Percentiles rank a stretch among this genome's conserved stretches.
Conservation (phyloP, 1,284 basidiomycete genomes). For the Tylopilus orsonianus region DNA sequence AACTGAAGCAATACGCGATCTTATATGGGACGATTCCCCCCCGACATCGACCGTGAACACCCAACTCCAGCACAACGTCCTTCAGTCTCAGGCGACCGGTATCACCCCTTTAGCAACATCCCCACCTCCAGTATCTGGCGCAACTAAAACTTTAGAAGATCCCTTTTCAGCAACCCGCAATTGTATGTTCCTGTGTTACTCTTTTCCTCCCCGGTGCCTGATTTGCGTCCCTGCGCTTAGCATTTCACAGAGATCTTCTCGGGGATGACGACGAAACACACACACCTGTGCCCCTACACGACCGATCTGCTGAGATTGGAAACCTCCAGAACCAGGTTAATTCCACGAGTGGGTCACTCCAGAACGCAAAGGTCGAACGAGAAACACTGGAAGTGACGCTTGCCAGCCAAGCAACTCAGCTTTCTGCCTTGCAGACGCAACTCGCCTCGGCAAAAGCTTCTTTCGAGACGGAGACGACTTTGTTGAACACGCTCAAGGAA, state of each 20-base stretch:
- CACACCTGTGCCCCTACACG: slow-evolving; percentile 54
- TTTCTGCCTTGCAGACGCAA: slow-evolving; percentile 74
- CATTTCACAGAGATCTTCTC: slow-evolving; percentile 53
- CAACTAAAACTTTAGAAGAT: slow-evolving; percentile 34
- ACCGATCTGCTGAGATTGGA: slow-evolving; percentile 79
- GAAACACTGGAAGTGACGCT: slow-evolving; percentile 55
- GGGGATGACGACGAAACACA: slow-evolving; percentile 65
- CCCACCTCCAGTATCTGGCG: slow-evolving; percentile 24
- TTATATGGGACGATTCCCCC: slow-evolving; percentile 67
- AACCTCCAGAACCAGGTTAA: slow-evolving; percentile 82
- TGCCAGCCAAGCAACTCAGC: slow-evolving; percentile 63
- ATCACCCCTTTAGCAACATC: slow-evolving; percentile 4
- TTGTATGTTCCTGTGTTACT: slow-evolving; percentile 27
- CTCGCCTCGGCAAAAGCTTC: slow-evolving; percentile 74
- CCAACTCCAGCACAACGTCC: slow-evolving; percentile 33
- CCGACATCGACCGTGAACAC: slow-evolving; percentile 44
- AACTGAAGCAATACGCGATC: slow-evolving; percentile 41
- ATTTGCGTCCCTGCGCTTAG: slow-evolving; percentile 16
- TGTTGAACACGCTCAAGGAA: slow-evolving; percentile 73
- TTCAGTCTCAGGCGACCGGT: slow-evolving; percentile 42
- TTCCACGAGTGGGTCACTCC: slow-evolving; percentile 75
- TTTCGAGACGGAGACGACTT: slow-evolving; percentile 82
- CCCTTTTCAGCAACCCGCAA: slow-evolving; percentile 39
- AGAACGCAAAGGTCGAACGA: slow-evolving; percentile 61
- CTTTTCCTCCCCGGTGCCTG: slow-evolving; percentile 16